Percentiles rank a stretch among this genome's conserved stretches.
Conservation (phyloP, 371 early-diverging fungal genomes). For the Dentiscutata heterogama region DNA sequence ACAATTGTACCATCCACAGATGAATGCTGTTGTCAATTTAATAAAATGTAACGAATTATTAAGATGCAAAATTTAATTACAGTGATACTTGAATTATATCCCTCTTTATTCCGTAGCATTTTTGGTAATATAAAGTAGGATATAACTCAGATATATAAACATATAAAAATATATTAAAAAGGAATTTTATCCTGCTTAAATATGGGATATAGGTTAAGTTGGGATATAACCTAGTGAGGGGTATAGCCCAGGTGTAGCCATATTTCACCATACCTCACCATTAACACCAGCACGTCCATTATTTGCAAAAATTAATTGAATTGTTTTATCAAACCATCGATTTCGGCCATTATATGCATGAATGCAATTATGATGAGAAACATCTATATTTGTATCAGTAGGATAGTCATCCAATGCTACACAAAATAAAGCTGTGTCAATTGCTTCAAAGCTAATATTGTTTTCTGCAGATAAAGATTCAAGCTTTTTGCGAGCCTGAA, state of each 20-base stretch:
- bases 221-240: too few species aligned
- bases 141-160: too few species aligned
- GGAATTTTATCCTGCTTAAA: too few species aligned
- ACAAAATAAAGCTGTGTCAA: slow-evolving; percentile 86
- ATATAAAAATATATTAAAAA: too few species aligned
- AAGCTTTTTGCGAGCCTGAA: slow-evolving; percentile 58
- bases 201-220: too few species aligned
- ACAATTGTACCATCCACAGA: slow-evolving; percentile 94
- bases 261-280: slow-evolving; percentile 85
- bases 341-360: slow-evolving; percentile 83
- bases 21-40: slow-evolving; percentile 68
- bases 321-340: slow-evolving; percentile 96
- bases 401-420: slow-evolving; percentile 87
- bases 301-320: slow-evolving; percentile 86
- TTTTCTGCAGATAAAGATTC: slow-evolving; percentile 59
- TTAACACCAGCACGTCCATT: slow-evolving; percentile 93
- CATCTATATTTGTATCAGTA: slow-evolving; percentile 67
- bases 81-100: too few species aligned
- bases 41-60: background rate
- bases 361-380: slow-evolving; percentile 79
- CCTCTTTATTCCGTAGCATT: too few species aligned
- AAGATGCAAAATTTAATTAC: background rate
- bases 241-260: too few species aligned
- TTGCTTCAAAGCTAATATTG: slow-evolving; percentile 67
- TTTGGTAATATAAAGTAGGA: too few species aligned